Base-by-base conservation (phyloP, 2,329 filamentous ascomycete species). In the Hypomyces rosellus region DNA sequence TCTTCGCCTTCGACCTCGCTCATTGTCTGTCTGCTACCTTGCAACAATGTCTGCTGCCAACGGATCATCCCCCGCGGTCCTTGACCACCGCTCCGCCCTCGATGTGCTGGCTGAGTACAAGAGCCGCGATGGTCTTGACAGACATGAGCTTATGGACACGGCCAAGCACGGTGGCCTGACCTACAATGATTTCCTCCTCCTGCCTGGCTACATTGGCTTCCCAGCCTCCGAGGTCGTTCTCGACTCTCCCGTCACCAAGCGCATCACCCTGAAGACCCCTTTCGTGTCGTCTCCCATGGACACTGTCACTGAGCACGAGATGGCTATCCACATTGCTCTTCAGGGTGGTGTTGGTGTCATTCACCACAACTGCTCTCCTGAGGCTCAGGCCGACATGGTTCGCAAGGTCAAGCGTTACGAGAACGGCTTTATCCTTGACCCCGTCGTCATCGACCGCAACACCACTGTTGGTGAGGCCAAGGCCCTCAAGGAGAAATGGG, bases 211-310 rank as follows among this genome's bases (percentile, higher is more conserved):
- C 76, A 96, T 99, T 74, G 93, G 92, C 71, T 99, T 99, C 74
- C 84, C 93, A 57, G 93, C 95, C 63, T 89, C 88, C 46, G 87
- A 88, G 57, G 93, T 97, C 59, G 74, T 74, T 45, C 85, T 99
- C 55, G 93, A 97, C 62, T 89, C 92, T 34, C 89, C 89, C 52
- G 80, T 99, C 63, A 99, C 93, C 61, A 96, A 95, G 82, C 85
- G 89, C 65, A 95, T 99, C 72, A 84, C 88, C 34, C 80, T 99
- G 68, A 99, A 96, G 82, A 95, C 91, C 6, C 93, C 93, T 54
- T 91, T 99, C 65, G 82, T 97, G 58, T 99, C 93, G 43, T 97
- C 93, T 37, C 93, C 95, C 64, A 99, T 99, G 93, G 93, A 99
- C 76, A 99, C 93, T 9, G 93, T 99, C 68, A 99, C 95, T 40